Evolutionary conservation across 1,139 yeast genomes (phyloP).

Genomic region (Pichia cactophila): DNA sequence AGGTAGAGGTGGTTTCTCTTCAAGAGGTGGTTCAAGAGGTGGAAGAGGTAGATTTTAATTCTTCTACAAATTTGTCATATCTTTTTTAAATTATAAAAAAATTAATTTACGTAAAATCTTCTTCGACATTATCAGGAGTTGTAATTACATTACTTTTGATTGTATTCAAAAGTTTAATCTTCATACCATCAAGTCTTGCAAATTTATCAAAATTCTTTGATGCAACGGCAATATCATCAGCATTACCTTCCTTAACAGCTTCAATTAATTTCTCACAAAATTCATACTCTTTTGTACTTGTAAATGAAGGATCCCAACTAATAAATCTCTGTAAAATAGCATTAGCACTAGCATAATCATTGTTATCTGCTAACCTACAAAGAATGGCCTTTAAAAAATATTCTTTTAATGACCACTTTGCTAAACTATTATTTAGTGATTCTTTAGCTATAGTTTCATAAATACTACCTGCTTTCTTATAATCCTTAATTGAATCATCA

Average conservation of each 20-base stretch:
- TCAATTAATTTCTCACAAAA: conserved; percentile 58
- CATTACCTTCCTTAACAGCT: conserved; percentile 72
- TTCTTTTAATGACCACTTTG: conserved; percentile 90
- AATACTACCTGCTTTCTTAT: conserved; percentile 62
- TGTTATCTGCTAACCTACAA: conserved; percentile 74
- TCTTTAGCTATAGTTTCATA: conserved; percentile 74
- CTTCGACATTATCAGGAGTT: conserved; percentile 31
- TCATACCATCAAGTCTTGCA: conserved; percentile 84
- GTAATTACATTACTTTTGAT: conserved; percentile 58
- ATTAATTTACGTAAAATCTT: conserved; percentile 27
- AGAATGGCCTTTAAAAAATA: conserved; percentile 78
- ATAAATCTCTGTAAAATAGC: conserved; percentile 58
- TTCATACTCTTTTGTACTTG: conserved; percentile 69
- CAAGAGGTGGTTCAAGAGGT: conserved; percentile 24
- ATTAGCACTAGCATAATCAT: conserved; percentile 80
- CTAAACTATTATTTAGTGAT: conserved; percentile 63
- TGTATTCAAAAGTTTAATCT: conserved; percentile 76
- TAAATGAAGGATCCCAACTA: conserved; percentile 73
- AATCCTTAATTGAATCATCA: conserved; percentile 49
- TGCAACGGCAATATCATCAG: conserved; percentile 65
- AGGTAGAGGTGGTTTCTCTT: conserved; percentile 37
- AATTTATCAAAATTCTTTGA: conserved; percentile 84
- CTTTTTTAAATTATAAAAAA: neutral
- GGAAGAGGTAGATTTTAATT: conserved; percentile 17
- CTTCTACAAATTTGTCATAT: neutral